Evolutionary conservation across 208 protist genomes (phyloP).

Genomic region (Giardia muris): DNA sequence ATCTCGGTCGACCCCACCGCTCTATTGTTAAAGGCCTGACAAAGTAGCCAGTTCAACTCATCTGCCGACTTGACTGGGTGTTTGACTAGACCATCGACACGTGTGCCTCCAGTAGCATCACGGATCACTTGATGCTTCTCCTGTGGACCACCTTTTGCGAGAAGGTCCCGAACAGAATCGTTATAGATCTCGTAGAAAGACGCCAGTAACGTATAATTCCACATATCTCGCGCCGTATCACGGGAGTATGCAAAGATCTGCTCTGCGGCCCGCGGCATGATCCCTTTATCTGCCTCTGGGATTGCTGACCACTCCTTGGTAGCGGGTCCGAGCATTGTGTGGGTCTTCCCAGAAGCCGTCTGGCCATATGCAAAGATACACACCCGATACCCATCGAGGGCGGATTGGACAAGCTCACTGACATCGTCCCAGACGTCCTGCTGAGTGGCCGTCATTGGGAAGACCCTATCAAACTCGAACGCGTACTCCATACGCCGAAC

Average conservation of each 20-base stretch:
- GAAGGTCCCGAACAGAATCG: constrained; percentile 39
- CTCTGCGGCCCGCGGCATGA: constrained; percentile 10
- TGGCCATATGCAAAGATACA: constrained; percentile 40
- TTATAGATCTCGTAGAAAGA: constrained; percentile 48
- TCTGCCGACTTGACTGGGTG: not conserved
- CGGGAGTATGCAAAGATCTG: constrained; percentile 30
- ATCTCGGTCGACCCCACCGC: constrained; percentile 29
- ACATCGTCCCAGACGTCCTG: constrained; percentile 1
- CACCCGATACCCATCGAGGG: constrained; percentile 14
- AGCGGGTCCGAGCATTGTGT: constrained; percentile 47
- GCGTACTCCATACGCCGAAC: not conserved
- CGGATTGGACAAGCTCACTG: not conserved
- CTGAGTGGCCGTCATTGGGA: not conserved
- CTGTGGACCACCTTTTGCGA: not conserved
- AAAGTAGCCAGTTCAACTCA: not conserved
- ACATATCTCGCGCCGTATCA: not conserved
- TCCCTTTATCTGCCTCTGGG: not conserved
- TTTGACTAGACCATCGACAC: constrained; percentile 10
- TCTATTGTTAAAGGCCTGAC: not conserved
- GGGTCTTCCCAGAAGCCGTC: constrained; percentile 45
- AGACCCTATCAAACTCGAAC: not conserved
- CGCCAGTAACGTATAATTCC: not conserved
- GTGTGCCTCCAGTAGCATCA: not conserved
- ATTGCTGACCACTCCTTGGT: not conserved
- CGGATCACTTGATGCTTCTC: not conserved